Conservation (phyloP, 768 basidiomycete species). For the Tephrocybe rancida region DNA sequence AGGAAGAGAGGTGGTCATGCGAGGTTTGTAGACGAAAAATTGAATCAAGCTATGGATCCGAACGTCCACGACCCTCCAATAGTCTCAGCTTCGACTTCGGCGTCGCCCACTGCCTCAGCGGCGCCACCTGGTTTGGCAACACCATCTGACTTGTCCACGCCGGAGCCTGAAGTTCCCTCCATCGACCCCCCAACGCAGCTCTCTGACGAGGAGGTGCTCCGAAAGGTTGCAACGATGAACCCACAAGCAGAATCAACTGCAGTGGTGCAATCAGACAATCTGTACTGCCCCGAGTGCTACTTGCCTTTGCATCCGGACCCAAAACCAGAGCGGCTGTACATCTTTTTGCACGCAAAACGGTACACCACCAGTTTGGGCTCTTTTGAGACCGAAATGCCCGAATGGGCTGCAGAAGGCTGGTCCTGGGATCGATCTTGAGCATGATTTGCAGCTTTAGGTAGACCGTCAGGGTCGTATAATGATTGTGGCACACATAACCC, state of each 20-base stretch:
- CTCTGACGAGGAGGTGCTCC: constrained; percentile 51
- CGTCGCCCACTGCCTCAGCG: constrained; percentile 10
- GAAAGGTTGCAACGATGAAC: constrained; percentile 38
- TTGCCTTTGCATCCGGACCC: constrained; percentile 94
- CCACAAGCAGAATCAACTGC: constrained; percentile 40
- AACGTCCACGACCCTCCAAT: constrained; percentile 1
- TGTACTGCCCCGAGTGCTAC: constrained; percentile 91
- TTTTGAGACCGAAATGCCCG: constrained; percentile 86
- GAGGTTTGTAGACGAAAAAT: constrained; percentile 31
- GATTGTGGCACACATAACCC: constrained; percentile 8
- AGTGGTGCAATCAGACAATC: constrained; percentile 38
- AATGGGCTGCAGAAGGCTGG: constrained; percentile 83
- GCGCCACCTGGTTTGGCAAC: constrained; percentile 8
- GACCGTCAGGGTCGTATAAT: not conserved
- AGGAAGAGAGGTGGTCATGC: constrained; percentile 62
- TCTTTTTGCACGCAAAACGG: constrained; percentile 90
- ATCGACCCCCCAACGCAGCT: constrained; percentile 36
- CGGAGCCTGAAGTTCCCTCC: constrained; percentile 15
- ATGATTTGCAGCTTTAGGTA: not conserved
- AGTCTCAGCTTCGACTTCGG: constrained; percentile 6
- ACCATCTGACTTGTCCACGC: constrained; percentile 16
- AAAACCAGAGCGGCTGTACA: constrained; percentile 88
- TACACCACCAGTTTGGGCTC: constrained; percentile 84
- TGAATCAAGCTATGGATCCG: constrained; percentile 19
- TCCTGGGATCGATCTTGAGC: constrained; percentile 53